phyloP scores from a whole-genome alignment of 139 green algal genomes.

The Chloropicon primus region DNA sequence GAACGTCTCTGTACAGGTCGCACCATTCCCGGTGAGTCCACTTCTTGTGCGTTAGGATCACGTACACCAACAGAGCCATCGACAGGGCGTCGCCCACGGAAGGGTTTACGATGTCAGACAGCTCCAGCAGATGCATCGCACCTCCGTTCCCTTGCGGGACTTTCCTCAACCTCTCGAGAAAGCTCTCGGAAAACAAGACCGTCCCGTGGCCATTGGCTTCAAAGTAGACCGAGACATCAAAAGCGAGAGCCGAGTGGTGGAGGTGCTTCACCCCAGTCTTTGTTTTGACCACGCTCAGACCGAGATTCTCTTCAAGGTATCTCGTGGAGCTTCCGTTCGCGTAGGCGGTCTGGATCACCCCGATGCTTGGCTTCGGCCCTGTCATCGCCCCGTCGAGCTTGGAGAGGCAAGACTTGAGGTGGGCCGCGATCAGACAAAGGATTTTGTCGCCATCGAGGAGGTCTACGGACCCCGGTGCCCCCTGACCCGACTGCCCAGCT shows the following conservation, averaged over 20 bases:
- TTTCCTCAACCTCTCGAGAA: conserved; percentile 37
- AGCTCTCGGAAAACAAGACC: conserved; percentile 58
- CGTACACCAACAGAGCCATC: conserved; percentile 77
- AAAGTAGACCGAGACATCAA: conserved; percentile 95
- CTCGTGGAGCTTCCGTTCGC: conserved; percentile 78
- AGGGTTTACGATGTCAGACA: conserved; percentile 48
- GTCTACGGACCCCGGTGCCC: conserved; percentile 5
- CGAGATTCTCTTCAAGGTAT: conserved; percentile 41
- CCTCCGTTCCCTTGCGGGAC: conserved; percentile 13
- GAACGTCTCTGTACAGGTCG: conserved; percentile 74
- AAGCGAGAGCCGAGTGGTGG: conserved; percentile 57
- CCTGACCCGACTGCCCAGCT: background rate
- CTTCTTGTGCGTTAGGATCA: conserved; percentile 38
- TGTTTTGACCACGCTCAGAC: conserved; percentile 21
- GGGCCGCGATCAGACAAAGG: conserved; percentile 4
- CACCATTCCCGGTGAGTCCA: conserved; percentile 61
- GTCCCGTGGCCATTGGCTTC: conserved; percentile 97
- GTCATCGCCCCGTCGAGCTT: background rate
- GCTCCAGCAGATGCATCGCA: conserved; percentile 5
- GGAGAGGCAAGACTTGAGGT: background rate
- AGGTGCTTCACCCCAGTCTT: conserved; percentile 90
- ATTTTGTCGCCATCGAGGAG: conserved; percentile 94
- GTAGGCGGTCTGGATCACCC: conserved; percentile 96
- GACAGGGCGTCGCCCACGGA: conserved; percentile 82
- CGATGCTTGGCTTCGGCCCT: conserved; percentile 36